These are phyloP conservation scores for Diaporthe helianthi DNA, from an alignment of 2,329 filamentous ascomycete species.

Conservation along the genomic window DNA sequence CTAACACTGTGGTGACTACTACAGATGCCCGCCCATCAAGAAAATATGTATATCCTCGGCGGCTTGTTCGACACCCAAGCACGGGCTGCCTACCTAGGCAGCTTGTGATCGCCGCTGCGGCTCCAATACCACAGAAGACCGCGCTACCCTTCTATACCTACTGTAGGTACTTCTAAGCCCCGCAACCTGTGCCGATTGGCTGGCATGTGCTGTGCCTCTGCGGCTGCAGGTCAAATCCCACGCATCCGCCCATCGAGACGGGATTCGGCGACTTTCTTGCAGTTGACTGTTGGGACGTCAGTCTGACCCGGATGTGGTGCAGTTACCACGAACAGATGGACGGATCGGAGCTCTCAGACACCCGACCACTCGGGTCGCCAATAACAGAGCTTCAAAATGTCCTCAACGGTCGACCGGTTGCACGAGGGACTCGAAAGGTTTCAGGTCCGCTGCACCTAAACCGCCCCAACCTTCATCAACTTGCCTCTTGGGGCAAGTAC, in stretches of 20 bases:
- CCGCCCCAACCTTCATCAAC: not conserved
- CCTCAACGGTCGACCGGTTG: conserved; percentile 1
- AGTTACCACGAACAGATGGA: not conserved
- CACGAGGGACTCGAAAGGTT: conserved; percentile 4
- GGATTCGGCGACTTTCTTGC: not conserved
- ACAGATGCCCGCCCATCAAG: not conserved
- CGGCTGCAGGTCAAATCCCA: not conserved
- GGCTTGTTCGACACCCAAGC: not conserved
- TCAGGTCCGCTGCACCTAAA: conserved; percentile 1
- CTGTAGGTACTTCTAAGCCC: not conserved
- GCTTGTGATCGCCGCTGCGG: conserved; percentile 6
- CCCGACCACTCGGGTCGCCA: conserved; percentile 9
- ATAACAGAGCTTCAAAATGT: not conserved
- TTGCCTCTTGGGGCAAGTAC: conserved; percentile 6
- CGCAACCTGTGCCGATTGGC: conserved; percentile 16
- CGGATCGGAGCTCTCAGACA: conserved; percentile 18
- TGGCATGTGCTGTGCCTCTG: not conserved
- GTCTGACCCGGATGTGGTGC: not conserved
- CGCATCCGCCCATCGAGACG: not conserved
- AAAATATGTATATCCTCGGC: conserved; percentile 18
- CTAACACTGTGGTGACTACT: too few relatives aligned
- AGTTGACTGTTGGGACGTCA: not conserved
- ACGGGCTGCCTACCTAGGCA: too few relatives aligned
- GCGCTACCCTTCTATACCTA: too few relatives aligned
- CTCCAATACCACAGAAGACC: conserved; percentile 19